These are phyloP conservation scores for Vaccinium myrtillus DNA, from an alignment of 148 eudicot genomes.

Conservation along the genomic window DNA sequence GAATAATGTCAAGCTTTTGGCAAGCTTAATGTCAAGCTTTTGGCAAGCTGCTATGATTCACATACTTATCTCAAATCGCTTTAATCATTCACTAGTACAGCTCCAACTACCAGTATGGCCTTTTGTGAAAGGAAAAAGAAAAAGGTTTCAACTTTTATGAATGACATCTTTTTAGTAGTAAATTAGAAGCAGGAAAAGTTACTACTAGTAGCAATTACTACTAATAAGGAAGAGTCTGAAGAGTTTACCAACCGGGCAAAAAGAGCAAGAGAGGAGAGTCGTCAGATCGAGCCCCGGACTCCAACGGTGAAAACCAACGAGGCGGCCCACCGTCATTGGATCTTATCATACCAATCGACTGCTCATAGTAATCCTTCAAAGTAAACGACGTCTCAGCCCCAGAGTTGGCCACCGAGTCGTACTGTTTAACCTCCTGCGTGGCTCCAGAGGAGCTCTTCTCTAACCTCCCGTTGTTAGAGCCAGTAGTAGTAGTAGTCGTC, in stretches of 20 bases:
- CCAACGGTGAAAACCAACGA: conserved; percentile 67
- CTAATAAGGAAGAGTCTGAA: not conserved
- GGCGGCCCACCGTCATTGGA: conserved; percentile 52
- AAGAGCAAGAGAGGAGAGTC: conserved; percentile 60
- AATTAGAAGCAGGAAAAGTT: not conserved
- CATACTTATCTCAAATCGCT: not conserved
- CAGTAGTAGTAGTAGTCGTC: not conserved
- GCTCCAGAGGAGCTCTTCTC: not conserved
- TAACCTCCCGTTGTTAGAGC: not conserved
- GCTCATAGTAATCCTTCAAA: conserved; percentile 43
- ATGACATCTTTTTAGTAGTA: too few species aligned
- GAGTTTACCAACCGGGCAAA: conserved; percentile 42
- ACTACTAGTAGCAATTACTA: too few species aligned
- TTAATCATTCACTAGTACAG: not conserved
- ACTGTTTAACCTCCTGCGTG: not conserved
- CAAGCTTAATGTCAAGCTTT: too few species aligned
- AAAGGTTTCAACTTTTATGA: not conserved
- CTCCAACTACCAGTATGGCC: not conserved
- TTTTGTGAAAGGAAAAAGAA: not conserved
- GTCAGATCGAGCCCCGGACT: conserved; percentile 31
- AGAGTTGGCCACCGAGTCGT: not conserved
- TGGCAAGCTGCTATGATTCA: not conserved
- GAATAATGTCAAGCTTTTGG: not conserved
- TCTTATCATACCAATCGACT: conserved; percentile 29
- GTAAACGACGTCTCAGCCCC: not conserved